These are phyloP conservation scores for Spergularia marina DNA, from an alignment of 148 eudicot species.

Conservation along the genomic window DNA sequence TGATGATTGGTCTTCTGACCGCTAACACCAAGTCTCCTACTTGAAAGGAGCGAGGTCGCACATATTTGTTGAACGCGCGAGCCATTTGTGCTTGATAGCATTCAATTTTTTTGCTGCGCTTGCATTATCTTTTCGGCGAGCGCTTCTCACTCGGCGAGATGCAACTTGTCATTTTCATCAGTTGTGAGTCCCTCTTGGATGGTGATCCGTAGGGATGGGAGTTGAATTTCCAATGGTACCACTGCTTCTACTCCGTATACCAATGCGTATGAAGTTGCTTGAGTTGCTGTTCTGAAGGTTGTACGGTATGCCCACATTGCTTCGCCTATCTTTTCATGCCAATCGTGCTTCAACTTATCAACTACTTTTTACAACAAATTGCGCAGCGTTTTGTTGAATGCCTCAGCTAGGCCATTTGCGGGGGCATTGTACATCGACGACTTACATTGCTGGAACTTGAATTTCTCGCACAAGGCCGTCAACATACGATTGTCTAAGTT, in stretches of 20 bases:
- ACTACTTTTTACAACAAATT: background rate
- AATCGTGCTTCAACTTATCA: background rate
- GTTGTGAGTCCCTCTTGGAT: background rate
- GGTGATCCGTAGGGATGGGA: background rate
- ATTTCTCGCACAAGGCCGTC: too few species aligned
- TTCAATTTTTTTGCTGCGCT: background rate
- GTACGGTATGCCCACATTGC: too few species aligned
- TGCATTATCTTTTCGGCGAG: background rate
- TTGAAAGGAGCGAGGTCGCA: slow-evolving; percentile 3
- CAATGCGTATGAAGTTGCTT: too few species aligned
- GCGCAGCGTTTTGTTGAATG: background rate
- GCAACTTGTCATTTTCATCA: background rate
- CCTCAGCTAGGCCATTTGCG: background rate
- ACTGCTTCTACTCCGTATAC: too few species aligned
- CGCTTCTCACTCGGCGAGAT: background rate
- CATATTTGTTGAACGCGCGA: background rate
- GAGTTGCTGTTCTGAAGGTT: too few species aligned
- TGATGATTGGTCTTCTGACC: background rate
- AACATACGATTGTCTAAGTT: background rate
- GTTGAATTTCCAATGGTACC: background rate
- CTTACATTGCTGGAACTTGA: too few species aligned
- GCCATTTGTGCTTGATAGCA: background rate
- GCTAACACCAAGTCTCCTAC: background rate
- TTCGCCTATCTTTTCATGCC: too few species aligned
- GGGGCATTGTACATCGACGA: background rate